Base-by-base conservation (phyloP, 2,329 filamentous ascomycete genomes). In the Aspergillus persii region DNA sequence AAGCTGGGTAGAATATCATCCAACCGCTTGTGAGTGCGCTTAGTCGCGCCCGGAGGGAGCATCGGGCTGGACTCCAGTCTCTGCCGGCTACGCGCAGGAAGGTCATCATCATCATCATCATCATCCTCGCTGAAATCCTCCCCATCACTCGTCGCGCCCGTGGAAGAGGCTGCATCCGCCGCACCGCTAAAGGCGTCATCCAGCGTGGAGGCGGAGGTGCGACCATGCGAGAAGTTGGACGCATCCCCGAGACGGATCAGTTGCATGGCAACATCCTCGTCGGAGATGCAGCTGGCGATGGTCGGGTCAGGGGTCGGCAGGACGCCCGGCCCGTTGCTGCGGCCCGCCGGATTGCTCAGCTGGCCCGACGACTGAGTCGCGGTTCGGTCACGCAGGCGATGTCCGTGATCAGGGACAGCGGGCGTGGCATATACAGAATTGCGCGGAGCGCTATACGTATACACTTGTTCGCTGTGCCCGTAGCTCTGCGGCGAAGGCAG, bases 241-340 rank as follows among this genome's bases (percentile, higher is more conserved):
- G 93, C 91, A 73, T 97, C 93, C 50, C 95, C 93, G 56, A 99
- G 85, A 67, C 94, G 90, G 88, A 99, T 98, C 70, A 99, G 83
- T 78, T 98, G 95, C 72, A 97, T 89, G 58, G 95, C 95, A 62
- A 98, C 95, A 77, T 99, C 95, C 76, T 99, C 95, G 73, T 99
- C 95, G 12, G 94, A 98, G 76, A 99, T 94, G 75, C 92, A 96
- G 77, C 94, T 98, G 56, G 91, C 91, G 68, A 98, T 90, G 11
- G 95, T 99, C n/a, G 94, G 94, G 69, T 98, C 95, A 29, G 95
- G 95, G 2, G 95, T 99, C 23, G 93, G 93, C 63, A 97, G 81
- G 66, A 96, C 85, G 56, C 88, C 87, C 63, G 81, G 73, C 53
- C 73, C 77, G 54, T 74, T 70, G 47, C 66, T 67, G 44, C 71